Conservation (phyloP, 768 basidiomycete species). For the Paxillus ammoniavirescens region DNA sequence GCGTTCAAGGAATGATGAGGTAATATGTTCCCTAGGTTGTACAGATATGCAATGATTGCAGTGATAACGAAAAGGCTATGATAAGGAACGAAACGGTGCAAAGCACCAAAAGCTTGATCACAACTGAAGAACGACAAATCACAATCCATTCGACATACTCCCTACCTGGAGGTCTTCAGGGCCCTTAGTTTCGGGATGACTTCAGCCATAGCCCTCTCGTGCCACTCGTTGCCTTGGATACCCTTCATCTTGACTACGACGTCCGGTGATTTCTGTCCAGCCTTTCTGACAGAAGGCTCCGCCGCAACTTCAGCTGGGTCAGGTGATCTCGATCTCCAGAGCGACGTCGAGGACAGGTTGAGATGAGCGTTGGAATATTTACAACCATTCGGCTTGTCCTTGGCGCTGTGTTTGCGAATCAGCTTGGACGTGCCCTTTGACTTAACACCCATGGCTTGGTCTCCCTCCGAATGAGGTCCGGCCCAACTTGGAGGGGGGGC, state of each 20-base stretch:
- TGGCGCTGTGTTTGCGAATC: background rate
- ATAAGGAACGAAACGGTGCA: no score
- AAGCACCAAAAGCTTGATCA: no score
- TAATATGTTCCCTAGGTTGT: no score
- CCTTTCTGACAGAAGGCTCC: background rate
- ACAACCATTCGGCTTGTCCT: background rate
- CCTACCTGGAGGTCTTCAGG: conserved; percentile 19
- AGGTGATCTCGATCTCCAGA: background rate
- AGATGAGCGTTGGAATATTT: background rate
- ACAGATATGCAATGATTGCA: no score
- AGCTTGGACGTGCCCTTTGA: background rate
- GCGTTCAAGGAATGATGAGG: background rate
- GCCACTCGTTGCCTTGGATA: conserved; percentile 12
- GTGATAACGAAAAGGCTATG: background rate
- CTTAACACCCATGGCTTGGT: background rate
- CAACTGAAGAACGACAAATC: no score
- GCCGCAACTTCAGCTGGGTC: background rate
- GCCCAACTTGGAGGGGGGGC: conserved; percentile 24
- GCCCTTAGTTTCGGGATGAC: conserved; percentile 30
- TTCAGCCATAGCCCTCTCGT: conserved; percentile 24
- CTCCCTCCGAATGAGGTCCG: conserved; percentile 12
- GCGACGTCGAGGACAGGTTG: conserved; percentile 1
- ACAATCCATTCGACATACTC: background rate
- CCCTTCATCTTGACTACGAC: conserved; percentile 15
- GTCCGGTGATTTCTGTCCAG: background rate